Evolutionary conservation across 2,329 filamentous ascomycete species (phyloP), one percentile per base, ranked within the genome.

Genomic region (Claviceps sp.): DNA sequence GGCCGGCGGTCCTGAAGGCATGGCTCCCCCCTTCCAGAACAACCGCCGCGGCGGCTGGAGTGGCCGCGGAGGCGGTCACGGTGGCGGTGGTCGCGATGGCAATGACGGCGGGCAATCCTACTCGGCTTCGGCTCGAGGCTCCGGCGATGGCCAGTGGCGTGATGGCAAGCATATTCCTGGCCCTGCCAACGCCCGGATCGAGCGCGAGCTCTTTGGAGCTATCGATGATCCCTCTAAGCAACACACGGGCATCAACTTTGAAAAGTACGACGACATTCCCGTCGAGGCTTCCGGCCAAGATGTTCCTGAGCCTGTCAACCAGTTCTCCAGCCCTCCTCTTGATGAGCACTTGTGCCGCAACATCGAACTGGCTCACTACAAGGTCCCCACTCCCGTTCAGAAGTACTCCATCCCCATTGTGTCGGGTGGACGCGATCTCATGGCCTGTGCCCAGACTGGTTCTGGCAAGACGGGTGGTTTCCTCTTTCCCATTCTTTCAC

Each of bases 391-490:
- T 1, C 93, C 93, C 26, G 93, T 98, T 50, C 93, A 98, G 74
- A 98, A 98, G 72, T 97, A 98, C 77, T 97, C 93, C 4, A 95
- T 98, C 53, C 93, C 93, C 60, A 98, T 98, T 64, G 93, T 98
- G 67, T 95, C 95, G 87, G 85, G 84, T 62, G 93, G 93, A 58
- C 89, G 93, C 73, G 93, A 98, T 72, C 77, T 98, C 67, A 98
- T 98, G 93, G 93, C 93, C 71, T 98, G 93, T 78, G 93, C 93
- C 63, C 93, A 98, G 79, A 98, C 93, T 62, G 93, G 91, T 84
- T 98, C 93, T 65, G 93, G 93, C 79, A 98, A 98, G 82, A 98
- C 93, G 69, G 93, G 93, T 77, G 93, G 93, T 78, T 98, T 98
- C 82, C 77, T 98, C 58, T 98, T 98, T 78, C 93, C 93, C 54